A percentile compares a stretch with the other conserved stretches of the same genome.
Evolutionary conservation across 208 protist species (phyloP).

Genomic region (Acanthamoeba castellanii): DNA sequence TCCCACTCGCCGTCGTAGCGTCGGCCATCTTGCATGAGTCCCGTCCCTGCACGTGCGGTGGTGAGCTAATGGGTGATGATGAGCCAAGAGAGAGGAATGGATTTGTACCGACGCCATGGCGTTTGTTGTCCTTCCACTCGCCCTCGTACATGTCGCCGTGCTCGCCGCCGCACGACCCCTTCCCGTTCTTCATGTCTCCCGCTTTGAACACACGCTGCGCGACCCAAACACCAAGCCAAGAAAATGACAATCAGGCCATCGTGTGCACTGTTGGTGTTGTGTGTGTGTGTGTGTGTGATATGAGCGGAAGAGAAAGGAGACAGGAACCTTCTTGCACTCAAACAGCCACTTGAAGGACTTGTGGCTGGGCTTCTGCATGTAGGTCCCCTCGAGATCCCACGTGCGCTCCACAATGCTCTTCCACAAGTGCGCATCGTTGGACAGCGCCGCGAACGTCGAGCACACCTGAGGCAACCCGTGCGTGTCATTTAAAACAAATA

Average conservation of each 20-base stretch:
- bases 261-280: neutral
- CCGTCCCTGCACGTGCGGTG: neutral
- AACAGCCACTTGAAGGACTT: slow-evolving; percentile 38
- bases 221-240: neutral
- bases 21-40: slow-evolving; percentile 16
- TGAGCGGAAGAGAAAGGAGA: neutral
- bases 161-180: neutral
- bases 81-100: no score
- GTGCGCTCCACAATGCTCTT: slow-evolving; percentile 27
- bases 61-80: no score
- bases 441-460: neutral
- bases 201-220: neutral
- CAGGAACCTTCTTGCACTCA: neutral
- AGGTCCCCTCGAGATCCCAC: neutral
- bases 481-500: neutral
- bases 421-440: slow-evolving; percentile 4
- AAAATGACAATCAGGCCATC: no score
- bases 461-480: neutral
- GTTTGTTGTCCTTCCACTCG: slow-evolving; percentile 48
- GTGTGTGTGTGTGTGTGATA: neutral
- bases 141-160: slow-evolving; percentile 32
- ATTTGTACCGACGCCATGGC: neutral
- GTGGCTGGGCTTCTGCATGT: slow-evolving; percentile 1
- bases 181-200: slow-evolving; percentile 1
- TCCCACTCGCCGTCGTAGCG: slow-evolving; percentile 50